Evolutionary conservation across 2,329 filamentous ascomycete species (phyloP), one percentile per base, ranked within the genome.

Genomic region (Colletotrichum lini): DNA sequence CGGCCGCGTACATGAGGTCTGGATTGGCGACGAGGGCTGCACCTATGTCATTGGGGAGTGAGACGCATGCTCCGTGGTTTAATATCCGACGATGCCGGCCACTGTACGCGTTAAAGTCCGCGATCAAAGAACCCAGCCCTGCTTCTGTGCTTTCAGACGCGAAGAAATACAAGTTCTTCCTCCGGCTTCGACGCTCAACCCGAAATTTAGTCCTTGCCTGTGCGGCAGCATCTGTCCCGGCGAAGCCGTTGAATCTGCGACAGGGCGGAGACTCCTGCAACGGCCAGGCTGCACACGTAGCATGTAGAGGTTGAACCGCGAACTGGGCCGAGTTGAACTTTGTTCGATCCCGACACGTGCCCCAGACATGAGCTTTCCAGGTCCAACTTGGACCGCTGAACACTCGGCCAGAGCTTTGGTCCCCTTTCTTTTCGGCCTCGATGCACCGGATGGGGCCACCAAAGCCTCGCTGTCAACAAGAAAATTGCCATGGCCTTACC

Each of bases 31-130:
- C 1, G 82, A 88, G 71, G 92, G 92, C 0, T 94, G 92, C 78
- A 93, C 90, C 3, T 92, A 91, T 81, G 90, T 91, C 10, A 89
- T 90, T 77, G 89, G 90, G 58, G 89, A 91, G 81, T 90, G 70
- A 72, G n/a, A 65, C 13, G 21, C 18, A 30, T 21, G 45, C 21
- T 4, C 38, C 53, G 35, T 38, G 8, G 35, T 9, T 40, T 21
- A n/a, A 13, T 23, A 15, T 56, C 15, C 18, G 1, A 8, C 38
- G n/a, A 56, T 18, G 21, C 4, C 21, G n/a, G 3, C n/a, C 3
- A 15, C 54, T 57, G 23, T 42, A 2, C 12, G n/a, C n/a, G 18
- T 21, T 5, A n/a, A n/a, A 13, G 6, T 15, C 38, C 23, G 23
- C 7, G 10, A 45, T 26, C 15, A 30, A 30, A 23, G n/a, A 26